Evolutionary conservation across 2,329 filamentous ascomycete species (phyloP), one percentile per base, ranked within the genome.

Genomic region (Arthroderma sp.): DNA sequence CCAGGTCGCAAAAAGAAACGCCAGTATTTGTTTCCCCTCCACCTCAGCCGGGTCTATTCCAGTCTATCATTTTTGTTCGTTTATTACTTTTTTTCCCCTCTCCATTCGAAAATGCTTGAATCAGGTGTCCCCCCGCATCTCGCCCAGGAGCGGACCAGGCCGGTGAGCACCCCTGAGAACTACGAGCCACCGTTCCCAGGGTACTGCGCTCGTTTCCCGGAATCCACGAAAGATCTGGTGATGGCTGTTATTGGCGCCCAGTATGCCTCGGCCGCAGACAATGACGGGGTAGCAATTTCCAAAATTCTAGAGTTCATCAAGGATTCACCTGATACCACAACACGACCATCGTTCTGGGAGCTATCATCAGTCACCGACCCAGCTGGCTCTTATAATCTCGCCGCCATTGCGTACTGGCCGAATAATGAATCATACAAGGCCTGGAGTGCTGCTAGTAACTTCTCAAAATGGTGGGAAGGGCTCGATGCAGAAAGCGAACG

Each of bases 401-500:
- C 58, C 1, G 52, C 63, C 6, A 52, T 68, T 15, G 60, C 63
- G 0, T 69, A 69, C 53, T 69, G 65, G 63, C 53, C 57, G 1
- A 59, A 54, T 33, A 53, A 48, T 37, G 47, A 47, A 4, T 40
- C 48, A 1, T 62, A 62, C 49, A 45, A 55, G 1, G 43, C 47
- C 4, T 69, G 66, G 66, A 48, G 56, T 3, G 39, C 34, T 3
- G 39, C 54, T 15, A 63, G 60, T 6, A 65, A 62, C 1, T 69
- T 69, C 43, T 40, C 54, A 4, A 36, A 40, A 2, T 69, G 65
- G 65, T 69, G 66, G 66, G 42, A 59, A 3, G 49, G 41, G 3
- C 49, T 63, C 1, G 48, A 61, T 6, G 48, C 53, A 4, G 46
- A 50, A 7, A 52, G 50, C n/a, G 40, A 36, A 2, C 50, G 39